Evolutionary conservation across 306 rosid genomes (phyloP).

Genomic region (Citrullus amarus): DNA sequence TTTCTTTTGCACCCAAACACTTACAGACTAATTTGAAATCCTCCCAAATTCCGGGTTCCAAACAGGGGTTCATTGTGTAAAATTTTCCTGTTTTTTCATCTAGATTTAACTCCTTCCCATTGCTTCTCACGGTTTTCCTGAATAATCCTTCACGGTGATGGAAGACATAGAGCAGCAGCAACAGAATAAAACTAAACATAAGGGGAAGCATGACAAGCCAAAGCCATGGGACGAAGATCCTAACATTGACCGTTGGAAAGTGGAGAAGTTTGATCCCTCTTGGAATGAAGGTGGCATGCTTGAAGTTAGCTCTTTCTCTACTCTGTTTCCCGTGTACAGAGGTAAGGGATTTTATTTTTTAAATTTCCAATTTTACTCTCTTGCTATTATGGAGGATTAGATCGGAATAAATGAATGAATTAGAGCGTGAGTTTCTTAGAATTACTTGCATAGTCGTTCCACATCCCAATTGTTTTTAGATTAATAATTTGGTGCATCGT

Average conservation of each 20-base stretch:
- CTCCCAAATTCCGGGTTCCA: too few relatives aligned
- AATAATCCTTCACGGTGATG: not conserved
- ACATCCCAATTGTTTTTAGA: not conserved
- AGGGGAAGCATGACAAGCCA: constrained; percentile 89
- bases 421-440: not conserved
- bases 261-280: constrained; percentile 70
- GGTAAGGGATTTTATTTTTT: constrained; percentile 13
- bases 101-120: not conserved
- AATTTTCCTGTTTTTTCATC: not conserved
- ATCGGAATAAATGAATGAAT: not conserved
- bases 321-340: constrained; percentile 71
- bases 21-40: too few relatives aligned
- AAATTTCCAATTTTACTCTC: not conserved
- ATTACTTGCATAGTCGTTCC: not conserved
- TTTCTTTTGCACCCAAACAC: too few relatives aligned
- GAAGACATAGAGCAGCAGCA: not conserved
- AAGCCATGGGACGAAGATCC: constrained; percentile 99
- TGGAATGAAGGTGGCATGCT: constrained; percentile 91
- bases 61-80: not conserved
- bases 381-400: not conserved
- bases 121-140: not conserved
- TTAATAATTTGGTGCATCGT: not conserved
- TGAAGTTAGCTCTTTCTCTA: constrained; percentile 77
- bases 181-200: constrained; percentile 19
- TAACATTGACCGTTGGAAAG: constrained; percentile 64